Evolutionary conservation across 169 alveolate genomes (phyloP), one percentile per base, ranked within the genome.

Genomic region (Theileria parva): DNA sequence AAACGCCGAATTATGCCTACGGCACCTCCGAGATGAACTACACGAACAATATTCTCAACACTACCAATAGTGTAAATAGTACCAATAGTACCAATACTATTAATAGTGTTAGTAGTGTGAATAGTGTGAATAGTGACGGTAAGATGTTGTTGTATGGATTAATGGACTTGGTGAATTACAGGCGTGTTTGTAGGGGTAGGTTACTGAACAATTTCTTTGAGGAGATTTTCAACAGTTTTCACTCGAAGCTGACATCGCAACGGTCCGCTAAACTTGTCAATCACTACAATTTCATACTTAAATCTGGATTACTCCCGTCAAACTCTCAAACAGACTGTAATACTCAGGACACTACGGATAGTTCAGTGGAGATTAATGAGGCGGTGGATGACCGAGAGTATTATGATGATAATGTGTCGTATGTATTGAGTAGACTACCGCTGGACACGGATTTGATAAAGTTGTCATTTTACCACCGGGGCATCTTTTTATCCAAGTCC

Each of bases 321-420:
- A 32, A 32, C 1, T 32, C 37, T 32, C 5, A 32, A 32, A 32
- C 37, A 32, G 8, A 32, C 1, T 32, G 5, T 1, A 32, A 32
- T n/a, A n/a, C n/a, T n/a, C n/a, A 37, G 48, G 8, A 37, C 8
- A 44, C 19, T 44, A 44, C 53, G 8, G 53, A 44, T n/a, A n/a
- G n/a, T n/a, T n/a, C n/a, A n/a, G n/a, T n/a, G n/a, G 66, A 57
- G 66, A 21, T 2, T 57, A 57, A 13, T 0, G 39, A 21, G 2
- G 37, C 6, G 79, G n/a, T 6, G 11, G 39, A 21, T 60, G 37
- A 2, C 65, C 1, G 19, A 27, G 53, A 23, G 9, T 74, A 63
- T 34, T 81, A 59, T 68, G 85, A 81, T 30, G 88, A 81, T 48
- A 28, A 48, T 11, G 75, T 74, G 2, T 81, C 88, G 0, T 74